Conservation (phyloP, 345 rosid species). For the Lumnitzera littorea region DNA sequence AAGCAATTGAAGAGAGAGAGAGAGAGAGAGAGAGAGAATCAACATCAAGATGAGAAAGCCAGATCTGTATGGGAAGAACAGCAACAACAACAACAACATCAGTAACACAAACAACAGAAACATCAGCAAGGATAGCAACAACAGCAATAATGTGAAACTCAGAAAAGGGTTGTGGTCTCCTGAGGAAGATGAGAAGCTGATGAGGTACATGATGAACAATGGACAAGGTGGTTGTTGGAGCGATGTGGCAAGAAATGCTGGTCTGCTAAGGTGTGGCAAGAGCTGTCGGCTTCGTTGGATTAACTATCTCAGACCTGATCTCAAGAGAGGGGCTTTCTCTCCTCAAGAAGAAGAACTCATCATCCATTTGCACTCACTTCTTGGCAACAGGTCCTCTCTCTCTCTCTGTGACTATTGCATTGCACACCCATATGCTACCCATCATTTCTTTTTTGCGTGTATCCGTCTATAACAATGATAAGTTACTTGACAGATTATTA, state of each 20-base stretch:
- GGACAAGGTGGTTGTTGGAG: slow-evolving; percentile 98
- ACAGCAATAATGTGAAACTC: slow-evolving; percentile 33
- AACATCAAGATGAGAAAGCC: slow-evolving; percentile 68
- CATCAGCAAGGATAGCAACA: too few relatives aligned
- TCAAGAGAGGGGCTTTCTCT: slow-evolving; percentile 94
- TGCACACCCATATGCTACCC: too few relatives aligned
- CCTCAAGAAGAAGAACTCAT: slow-evolving; percentile 88
- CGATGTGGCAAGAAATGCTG: slow-evolving; percentile 93
- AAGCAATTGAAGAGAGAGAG: too few relatives aligned
- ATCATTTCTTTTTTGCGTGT: too few relatives aligned
- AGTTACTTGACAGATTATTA: too few relatives aligned
- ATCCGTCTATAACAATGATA: too few relatives aligned
- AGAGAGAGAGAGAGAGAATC: too few relatives aligned
- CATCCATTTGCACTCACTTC: slow-evolving; percentile 81
- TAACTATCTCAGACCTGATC: slow-evolving; percentile 94
- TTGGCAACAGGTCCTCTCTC: slow-evolving; percentile 77
- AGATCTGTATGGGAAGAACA: slow-evolving; percentile 19
- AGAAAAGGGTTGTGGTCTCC: slow-evolving; percentile 99
- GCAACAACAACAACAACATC: too few relatives aligned
- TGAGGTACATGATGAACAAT: slow-evolving; percentile 79
- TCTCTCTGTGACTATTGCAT: neutral
- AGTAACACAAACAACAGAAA: too few relatives aligned
- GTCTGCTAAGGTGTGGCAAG: slow-evolving; percentile 96
- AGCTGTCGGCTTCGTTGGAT: slow-evolving; percentile 99
- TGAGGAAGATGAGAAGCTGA: slow-evolving; percentile 91